These are phyloP conservation scores for Phtheirospermum japonicum DNA, from an alignment of 257 asterid species.

Conservation along the genomic window DNA sequence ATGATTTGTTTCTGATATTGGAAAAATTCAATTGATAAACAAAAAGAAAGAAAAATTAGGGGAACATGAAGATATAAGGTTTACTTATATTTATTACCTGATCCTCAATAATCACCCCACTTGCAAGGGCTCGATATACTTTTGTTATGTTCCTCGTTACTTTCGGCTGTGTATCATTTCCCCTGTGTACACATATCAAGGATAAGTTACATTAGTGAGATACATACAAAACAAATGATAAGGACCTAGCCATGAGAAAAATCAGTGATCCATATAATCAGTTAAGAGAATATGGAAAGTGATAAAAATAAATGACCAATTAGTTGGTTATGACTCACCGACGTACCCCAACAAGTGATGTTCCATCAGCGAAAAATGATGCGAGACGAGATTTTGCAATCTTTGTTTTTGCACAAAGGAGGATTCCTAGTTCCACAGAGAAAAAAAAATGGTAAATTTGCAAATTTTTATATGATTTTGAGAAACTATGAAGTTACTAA, in stretches of 20 bases:
- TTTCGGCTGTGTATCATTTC: conserved; percentile 37
- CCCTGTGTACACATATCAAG: conserved; percentile 35
- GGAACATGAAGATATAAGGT: conserved; percentile 20
- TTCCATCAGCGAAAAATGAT: conserved; percentile 85
- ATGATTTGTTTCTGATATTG: background rate
- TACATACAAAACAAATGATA: conserved; percentile 18
- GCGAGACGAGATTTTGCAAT: conserved; percentile 78
- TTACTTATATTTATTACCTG: conserved; percentile 55
- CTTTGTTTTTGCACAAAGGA: conserved; percentile 95
- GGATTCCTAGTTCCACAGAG: conserved; percentile 54
- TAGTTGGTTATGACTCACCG: conserved; percentile 39
- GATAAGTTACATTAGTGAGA: conserved; percentile 17
- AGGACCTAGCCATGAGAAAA: conserved; percentile 8
- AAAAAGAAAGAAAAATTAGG: conserved; percentile 7
- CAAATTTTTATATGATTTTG: conserved; percentile 22
- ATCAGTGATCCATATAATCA: background rate
- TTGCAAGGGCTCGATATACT: conserved; percentile 78
- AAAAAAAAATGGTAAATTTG: conserved; percentile 20
- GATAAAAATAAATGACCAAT: conserved; percentile 19
- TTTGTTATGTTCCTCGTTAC: conserved; percentile 64
- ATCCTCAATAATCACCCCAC: conserved; percentile 61
- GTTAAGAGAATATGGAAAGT: conserved; percentile 16
- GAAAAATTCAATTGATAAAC: conserved; percentile 15
- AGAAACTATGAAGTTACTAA: conserved; percentile 14
- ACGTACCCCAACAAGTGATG: conserved; percentile 55